phyloP scores from a whole-genome alignment of 768 basidiomycete genomes.

The Tremella fuciformis region DNA sequence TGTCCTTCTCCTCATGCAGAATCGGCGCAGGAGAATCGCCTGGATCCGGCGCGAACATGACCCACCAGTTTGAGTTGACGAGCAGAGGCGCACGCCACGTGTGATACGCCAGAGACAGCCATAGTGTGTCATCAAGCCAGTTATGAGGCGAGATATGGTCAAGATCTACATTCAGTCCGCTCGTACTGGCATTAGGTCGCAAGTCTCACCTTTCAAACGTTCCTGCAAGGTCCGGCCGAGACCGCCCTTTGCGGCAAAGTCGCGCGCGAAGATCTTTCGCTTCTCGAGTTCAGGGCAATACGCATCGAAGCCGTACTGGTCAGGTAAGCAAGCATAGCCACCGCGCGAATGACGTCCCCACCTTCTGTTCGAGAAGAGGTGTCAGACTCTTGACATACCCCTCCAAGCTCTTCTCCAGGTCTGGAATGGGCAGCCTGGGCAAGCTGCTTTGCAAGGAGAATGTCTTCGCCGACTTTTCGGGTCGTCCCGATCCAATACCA shows the following conservation, averaged over 20 bases:
- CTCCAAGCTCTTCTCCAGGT: slow-evolving; percentile 69
- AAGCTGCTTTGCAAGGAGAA: slow-evolving; percentile 52
- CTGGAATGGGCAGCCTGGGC: slow-evolving; percentile 78
- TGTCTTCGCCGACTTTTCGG: slow-evolving; percentile 28
- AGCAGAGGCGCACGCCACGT: slow-evolving; percentile 81
- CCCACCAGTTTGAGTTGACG: slow-evolving; percentile 96
- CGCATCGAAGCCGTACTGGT: slow-evolving; percentile 57
- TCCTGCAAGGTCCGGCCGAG: slow-evolving; percentile 69
- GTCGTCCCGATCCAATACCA: no score
- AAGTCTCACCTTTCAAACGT: slow-evolving; percentile 64
- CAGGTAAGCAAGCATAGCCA: neutral
- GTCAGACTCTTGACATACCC: slow-evolving; percentile 73
- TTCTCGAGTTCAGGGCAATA: slow-evolving; percentile 60
- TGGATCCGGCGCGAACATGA: slow-evolving; percentile 74
- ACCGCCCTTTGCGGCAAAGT: slow-evolving; percentile 63
- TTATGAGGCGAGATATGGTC: slow-evolving; percentile 80
- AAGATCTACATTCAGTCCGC: slow-evolving; percentile 56
- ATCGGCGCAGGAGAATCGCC: slow-evolving; percentile 57
- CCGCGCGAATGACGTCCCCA: slow-evolving; percentile 11
- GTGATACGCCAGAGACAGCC: slow-evolving; percentile 82
- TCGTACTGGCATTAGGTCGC: neutral
- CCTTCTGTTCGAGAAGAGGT: slow-evolving; percentile 76
- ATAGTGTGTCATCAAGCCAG: slow-evolving; percentile 93
- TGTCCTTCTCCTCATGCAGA: slow-evolving; percentile 6
- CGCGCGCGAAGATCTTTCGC: slow-evolving; percentile 62